A percentile compares a stretch with the other conserved stretches of the same genome.
These are phyloP conservation scores for Populus hybrid DNA, from an alignment of 441 rosid species.

Conservation along the genomic window DNA sequence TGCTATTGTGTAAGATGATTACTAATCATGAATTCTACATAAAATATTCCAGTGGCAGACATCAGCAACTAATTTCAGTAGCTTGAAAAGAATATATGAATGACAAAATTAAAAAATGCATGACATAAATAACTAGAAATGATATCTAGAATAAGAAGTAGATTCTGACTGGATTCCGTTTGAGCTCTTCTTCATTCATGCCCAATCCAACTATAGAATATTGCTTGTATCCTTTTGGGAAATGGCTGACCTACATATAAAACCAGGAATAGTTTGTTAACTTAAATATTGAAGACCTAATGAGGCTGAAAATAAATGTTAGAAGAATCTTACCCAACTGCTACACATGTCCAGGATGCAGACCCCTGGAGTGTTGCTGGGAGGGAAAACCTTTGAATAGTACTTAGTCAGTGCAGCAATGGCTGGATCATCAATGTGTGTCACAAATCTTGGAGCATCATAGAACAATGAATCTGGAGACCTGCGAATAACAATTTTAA, in stretches of 20 bases:
- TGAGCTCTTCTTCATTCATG: slow-evolving; percentile 88
- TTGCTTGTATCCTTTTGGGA: slow-evolving; percentile 84
- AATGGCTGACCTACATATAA: slow-evolving; percentile 77
- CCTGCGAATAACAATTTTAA: slow-evolving; percentile 33
- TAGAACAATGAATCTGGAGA: slow-evolving; percentile 70
- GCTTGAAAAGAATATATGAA: not conserved
- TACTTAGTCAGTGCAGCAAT: slow-evolving; percentile 77
- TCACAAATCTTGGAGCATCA: slow-evolving; percentile 79
- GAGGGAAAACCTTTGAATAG: slow-evolving; percentile 75
- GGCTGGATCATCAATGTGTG: slow-evolving; percentile 87
- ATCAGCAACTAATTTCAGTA: not conserved
- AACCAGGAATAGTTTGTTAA: slow-evolving; percentile 6
- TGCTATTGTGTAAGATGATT: not conserved
- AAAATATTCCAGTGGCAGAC: not conserved
- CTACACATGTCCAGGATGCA: slow-evolving; percentile 92
- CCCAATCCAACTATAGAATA: slow-evolving; percentile 76
- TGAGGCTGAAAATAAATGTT: not conserved
- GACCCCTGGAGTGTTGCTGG: slow-evolving; percentile 66
- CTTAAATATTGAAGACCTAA: not conserved
- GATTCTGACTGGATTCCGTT: slow-evolving; percentile 58
- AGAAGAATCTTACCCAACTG: slow-evolving; percentile 73
- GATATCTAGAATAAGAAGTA: not conserved
- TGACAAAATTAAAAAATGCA: not conserved
- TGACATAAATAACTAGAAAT: not conserved
- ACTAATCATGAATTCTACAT: not conserved